Percentiles rank a stretch among this genome's conserved stretches.
Evolutionary conservation across 208 protist genomes (phyloP).

Genomic region (Tritrichomonas foetus): DNA sequence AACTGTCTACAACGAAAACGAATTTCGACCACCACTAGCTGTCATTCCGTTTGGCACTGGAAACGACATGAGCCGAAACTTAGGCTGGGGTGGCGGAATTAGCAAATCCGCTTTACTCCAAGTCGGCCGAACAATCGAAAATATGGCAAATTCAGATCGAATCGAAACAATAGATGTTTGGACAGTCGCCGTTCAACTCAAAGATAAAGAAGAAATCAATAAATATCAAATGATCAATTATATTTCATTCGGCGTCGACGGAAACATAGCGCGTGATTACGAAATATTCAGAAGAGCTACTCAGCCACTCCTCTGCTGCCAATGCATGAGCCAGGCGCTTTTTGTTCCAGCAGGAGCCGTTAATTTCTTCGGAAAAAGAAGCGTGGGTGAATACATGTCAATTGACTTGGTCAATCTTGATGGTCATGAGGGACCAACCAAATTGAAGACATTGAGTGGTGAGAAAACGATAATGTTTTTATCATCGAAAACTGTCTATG

Average conservation of each 20-base stretch:
- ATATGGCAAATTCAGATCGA: background rate
- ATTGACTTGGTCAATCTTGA: background rate
- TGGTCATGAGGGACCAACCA: background rate
- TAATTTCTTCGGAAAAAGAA: background rate
- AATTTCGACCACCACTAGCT: background rate
- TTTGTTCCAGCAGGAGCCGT: background rate
- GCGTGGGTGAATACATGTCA: background rate
- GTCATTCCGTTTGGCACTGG: slow-evolving; percentile 13
- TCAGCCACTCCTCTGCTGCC: background rate
- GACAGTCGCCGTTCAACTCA: background rate
- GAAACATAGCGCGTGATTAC: background rate
- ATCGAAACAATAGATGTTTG: background rate
- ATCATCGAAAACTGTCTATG: slow-evolving; percentile 9
- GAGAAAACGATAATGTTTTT: background rate
- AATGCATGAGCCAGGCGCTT: background rate
- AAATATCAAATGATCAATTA: slow-evolving; percentile 9
- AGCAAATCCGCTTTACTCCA: background rate
- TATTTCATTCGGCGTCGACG: slow-evolving; percentile 1
- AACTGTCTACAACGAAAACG: background rate
- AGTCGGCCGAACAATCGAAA: background rate
- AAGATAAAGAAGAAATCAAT: background rate
- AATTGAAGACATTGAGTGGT: background rate
- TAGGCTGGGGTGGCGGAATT: slow-evolving; percentile 21
- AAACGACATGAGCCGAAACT: background rate
- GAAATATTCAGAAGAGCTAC: background rate